Base-by-base conservation (phyloP, 306 rosid species). In the Canavalia ensiformis region DNA sequence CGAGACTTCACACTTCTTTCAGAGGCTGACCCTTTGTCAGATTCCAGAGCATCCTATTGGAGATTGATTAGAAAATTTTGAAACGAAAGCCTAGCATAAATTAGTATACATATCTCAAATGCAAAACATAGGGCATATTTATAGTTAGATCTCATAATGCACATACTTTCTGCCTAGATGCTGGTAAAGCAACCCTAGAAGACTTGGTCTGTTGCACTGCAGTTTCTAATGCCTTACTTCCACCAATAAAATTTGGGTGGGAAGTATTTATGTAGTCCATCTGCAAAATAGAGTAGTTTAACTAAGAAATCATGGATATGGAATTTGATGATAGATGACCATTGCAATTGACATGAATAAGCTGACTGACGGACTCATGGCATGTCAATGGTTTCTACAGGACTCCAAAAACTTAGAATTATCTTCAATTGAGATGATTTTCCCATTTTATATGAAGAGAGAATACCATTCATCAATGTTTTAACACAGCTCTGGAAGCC, bases 221-320 rank as follows among this genome's bases (percentile, higher is more conserved):
- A 68, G 37, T 9, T 86, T 93, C 99, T 74, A 93, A 86, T 46
- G 99, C 98, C 86, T 88, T 91, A 72, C 98, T 93, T 81, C 99
- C 99, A 77, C 99, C 99, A 88, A 95, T 65, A 90, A 95, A 93
- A 89, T 95, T 95, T 77, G 92, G 94, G 78, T 95, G 99, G 66
- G 99, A 95, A 77, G 99, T 95, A 83, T 95, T 95, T 81, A 95
- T 90, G 90, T 93, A 95, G 88, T 92, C 97, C 99, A 95, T 93
- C 99, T 95, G 90, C 89, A 88, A 68, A 84, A 76, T 75, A 73
- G 66, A 37, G 56, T 25, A 33, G 59, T 54, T 84, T 34, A 71
- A 4, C 70, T 49, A 45, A 62, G 65, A 68, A 73, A 68, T 39
- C 2, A 52, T 29, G 60, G 80, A 41, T 60, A 44, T 34, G 44